Percentiles rank a stretch among this genome's conserved stretches.
Evolutionary conservation across 106 monocot genomes (phyloP).

Genomic region (Dioscorea alata): DNA sequence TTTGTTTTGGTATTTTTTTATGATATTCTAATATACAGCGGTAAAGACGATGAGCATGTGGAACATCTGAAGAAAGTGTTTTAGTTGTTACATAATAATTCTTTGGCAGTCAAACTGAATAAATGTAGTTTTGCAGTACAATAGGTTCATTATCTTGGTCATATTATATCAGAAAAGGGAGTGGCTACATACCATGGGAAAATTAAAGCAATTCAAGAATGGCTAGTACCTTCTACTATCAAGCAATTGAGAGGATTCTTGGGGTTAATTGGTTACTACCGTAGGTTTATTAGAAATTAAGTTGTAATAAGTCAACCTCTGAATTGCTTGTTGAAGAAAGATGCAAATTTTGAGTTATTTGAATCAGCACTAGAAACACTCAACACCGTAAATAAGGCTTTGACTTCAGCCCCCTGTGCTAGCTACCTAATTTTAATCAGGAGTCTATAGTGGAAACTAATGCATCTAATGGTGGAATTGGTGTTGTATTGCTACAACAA

Average conservation of each 20-base stretch:
- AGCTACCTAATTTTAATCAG: neutral
- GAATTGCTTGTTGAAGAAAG: constrained; percentile 4
- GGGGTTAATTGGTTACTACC: constrained; percentile 12
- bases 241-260: constrained; percentile 15
- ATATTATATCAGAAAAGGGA: no score
- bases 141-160: no score
- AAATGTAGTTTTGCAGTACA: no score
- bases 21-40: constrained; percentile 1
- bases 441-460: neutral
- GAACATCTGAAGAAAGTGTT: neutral
- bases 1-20: constrained; percentile 5
- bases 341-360: neutral
- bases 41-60: neutral
- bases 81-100: no score
- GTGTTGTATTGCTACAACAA: neutral
- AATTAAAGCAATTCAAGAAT: no score
- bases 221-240: neutral
- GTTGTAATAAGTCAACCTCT: constrained; percentile 1
- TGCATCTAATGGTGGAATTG: neutral
- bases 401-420: neutral
- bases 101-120: no score
- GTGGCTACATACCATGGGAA: no score
- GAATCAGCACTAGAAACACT: no score
- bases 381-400: neutral
- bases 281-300: constrained; percentile 12